phyloP scores from a whole-genome alignment of 1,284 basidiomycete genomes.

The Cryptococcus wingfieldii region DNA sequence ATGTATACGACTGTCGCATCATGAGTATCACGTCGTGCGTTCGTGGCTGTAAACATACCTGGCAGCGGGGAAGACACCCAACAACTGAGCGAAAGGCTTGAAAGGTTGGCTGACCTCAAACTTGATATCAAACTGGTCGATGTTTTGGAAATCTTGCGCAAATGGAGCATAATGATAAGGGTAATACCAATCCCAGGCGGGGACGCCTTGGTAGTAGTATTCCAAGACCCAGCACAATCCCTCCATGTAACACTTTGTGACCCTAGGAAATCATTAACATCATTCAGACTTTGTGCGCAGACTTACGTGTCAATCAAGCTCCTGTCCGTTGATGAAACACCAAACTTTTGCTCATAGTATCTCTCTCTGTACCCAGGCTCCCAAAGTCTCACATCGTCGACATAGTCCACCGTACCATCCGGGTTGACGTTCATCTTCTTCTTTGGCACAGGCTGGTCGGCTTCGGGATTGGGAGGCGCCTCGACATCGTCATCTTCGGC shows the following conservation, averaged over 20 bases:
- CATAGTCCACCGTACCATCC: constrained; percentile 64
- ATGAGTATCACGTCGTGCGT: neutral
- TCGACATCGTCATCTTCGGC: constrained; percentile 53
- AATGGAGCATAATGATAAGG: constrained; percentile 99
- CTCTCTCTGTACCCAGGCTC: constrained; percentile 92
- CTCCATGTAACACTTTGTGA: constrained; percentile 83
- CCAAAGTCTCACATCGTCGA: constrained; percentile 88
- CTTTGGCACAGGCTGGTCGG: constrained; percentile 51
- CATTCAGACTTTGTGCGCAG: neutral
- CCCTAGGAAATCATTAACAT: constrained; percentile 50
- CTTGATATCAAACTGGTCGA: constrained; percentile 70
- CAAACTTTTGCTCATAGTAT: constrained; percentile 94
- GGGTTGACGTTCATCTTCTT: constrained; percentile 68
- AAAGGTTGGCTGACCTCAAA: constrained; percentile 74
- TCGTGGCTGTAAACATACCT: constrained; percentile 54
- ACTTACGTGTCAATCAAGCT: constrained; percentile 71
- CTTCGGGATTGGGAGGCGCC: constrained; percentile 43
- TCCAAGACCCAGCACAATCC: constrained; percentile 94
- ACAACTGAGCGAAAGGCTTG: constrained; percentile 94
- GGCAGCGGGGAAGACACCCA: constrained; percentile 95
- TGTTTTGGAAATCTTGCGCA: constrained; percentile 85
- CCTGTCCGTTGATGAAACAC: constrained; percentile 64
- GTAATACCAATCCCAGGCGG: constrained; percentile 99
- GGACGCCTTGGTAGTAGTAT: constrained; percentile 98
- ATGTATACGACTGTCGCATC: constrained; percentile 64